Conservation (phyloP, 1,284 basidiomycete genomes). For the Meira miltonrushii region DNA sequence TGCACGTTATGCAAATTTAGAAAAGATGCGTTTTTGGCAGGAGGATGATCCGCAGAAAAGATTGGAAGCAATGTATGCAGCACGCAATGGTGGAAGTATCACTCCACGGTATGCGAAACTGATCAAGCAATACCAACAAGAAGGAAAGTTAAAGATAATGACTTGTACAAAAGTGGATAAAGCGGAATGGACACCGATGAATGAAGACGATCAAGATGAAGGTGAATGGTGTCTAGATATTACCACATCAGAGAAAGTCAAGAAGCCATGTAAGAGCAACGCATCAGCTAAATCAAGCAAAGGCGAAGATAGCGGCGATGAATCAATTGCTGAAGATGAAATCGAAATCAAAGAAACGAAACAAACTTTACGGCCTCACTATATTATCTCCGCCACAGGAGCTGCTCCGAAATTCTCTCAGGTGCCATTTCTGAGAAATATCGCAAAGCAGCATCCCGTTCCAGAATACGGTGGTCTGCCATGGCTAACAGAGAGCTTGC, state of each 20-base stretch:
- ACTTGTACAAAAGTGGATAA: slow-evolving; percentile 30
- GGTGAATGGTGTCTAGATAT: neutral
- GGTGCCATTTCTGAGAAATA: slow-evolving; percentile 34
- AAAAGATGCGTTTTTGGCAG: slow-evolving; percentile 51
- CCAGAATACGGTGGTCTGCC: slow-evolving; percentile 47
- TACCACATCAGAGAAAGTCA: neutral
- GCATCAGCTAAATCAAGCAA: neutral
- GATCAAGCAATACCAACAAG: slow-evolving; percentile 28
- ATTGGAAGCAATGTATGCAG: slow-evolving; percentile 29
- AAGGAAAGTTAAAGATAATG: slow-evolving; percentile 33
- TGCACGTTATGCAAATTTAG: slow-evolving; percentile 41
- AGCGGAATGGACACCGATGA: slow-evolving; percentile 11
- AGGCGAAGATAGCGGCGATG: neutral
- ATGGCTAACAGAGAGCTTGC: slow-evolving; percentile 46
- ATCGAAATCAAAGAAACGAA: neutral
- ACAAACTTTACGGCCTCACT: slow-evolving; percentile 20
- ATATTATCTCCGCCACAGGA: slow-evolving; percentile 49
- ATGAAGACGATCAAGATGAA: neutral
- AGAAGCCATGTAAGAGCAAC: slow-evolving; percentile 9
- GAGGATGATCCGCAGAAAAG: slow-evolving; percentile 33
- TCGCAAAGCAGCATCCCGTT: slow-evolving; percentile 30
- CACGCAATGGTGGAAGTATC: slow-evolving; percentile 49
- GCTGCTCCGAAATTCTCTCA: slow-evolving; percentile 27
- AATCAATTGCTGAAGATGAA: neutral
- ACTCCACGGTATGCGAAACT: slow-evolving; percentile 44